Evolutionary conservation across 805 yeast species (phyloP), one percentile per base, ranked within the genome.

Genomic region (Torulaspora franciscae): DNA sequence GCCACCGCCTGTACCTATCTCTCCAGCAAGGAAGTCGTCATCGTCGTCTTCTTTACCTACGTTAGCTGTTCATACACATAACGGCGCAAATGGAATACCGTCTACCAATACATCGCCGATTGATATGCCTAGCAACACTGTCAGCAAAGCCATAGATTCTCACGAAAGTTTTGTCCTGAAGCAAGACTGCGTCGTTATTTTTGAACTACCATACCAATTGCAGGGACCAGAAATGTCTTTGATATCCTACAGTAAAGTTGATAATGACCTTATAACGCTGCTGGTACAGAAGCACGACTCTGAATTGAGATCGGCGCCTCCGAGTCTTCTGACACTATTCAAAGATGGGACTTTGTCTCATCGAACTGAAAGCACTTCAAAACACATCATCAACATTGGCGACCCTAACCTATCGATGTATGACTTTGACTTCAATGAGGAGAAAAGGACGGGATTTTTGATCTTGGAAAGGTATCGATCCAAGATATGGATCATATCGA

Each of bases 391-490:
- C 6, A 57, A 61, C 39, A 52, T 64, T 11, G 56, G 57, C 3
- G 78, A 75, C 53, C 65, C 69, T 35, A 69, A 77, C 51, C 78
- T 84, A 43, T 85, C 85, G 57, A 80, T 85, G 81, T 85, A 84
- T 59, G 91, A 84, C 62, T 83, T 81, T 62, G 91, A 84, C 59
- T 84, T 85, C 62, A 81, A 80, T 50, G 85, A 79, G 46, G 67
- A 64, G 14, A 70, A 70, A 6, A 70, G 70, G 19, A 74, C 70
- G 44, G 93, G 91, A 0, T 83, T 77, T 54, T 66, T 83, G 37
- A 81, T 83, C 9, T 57, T 84, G 24, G 90, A 84, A 55, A 67
- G 81, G 53, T 71, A 77, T 51, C 74, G 73, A 47, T 69, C 73
- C 43, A 79, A 79, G 35, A 76, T 75, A 47, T 69, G 84, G 66